Evolutionary conservation across 805 yeast species (phyloP).

Genomic region (Candida hispaniensis): DNA sequence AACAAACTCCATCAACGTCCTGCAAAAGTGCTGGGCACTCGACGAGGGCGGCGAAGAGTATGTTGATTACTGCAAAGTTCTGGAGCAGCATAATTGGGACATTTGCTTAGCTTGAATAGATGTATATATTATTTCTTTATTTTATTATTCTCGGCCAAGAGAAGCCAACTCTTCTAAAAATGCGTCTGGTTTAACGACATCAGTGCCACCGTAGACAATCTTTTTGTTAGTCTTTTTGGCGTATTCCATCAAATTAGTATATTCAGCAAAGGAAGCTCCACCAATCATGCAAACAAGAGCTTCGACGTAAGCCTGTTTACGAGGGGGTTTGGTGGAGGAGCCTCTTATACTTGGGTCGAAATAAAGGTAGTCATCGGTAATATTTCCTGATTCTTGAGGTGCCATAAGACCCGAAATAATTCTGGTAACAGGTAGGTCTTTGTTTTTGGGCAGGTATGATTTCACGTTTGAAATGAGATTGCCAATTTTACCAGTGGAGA

Average conservation of each 20-base stretch:
- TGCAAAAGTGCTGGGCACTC: conserved; percentile 36
- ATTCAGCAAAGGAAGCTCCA: conserved; percentile 92
- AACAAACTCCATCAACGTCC: conserved; percentile 33
- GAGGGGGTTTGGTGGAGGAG: conserved; percentile 79
- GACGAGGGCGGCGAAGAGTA: conserved; percentile 43
- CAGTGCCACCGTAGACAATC: conserved; percentile 33
- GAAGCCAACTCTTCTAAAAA: conserved; percentile 5
- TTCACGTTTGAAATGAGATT: conserved; percentile 80
- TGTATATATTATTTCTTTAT: neutral
- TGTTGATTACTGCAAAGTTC: conserved; percentile 64
- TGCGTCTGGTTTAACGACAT: conserved; percentile 14
- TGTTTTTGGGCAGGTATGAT: conserved; percentile 76
- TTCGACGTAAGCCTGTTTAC: conserved; percentile 68
- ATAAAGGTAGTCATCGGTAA: conserved; percentile 82
- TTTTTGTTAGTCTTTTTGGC: conserved; percentile 39
- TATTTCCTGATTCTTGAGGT: conserved; percentile 37
- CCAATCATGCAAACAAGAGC: conserved; percentile 89
- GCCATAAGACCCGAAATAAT: conserved; percentile 80
- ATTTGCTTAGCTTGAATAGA: conserved; percentile 52
- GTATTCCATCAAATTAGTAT: conserved; percentile 91
- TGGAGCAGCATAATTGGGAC: conserved; percentile 64
- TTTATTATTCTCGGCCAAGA: neutral
- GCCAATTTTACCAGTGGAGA: conserved; percentile 75
- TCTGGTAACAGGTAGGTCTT: conserved; percentile 78
- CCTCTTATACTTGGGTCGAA: conserved; percentile 88